A percentile compares a stretch with the other conserved stretches of the same genome.
Evolutionary conservation across 1,284 basidiomycete genomes (phyloP).

Genomic region (Agaricales sp.): DNA sequence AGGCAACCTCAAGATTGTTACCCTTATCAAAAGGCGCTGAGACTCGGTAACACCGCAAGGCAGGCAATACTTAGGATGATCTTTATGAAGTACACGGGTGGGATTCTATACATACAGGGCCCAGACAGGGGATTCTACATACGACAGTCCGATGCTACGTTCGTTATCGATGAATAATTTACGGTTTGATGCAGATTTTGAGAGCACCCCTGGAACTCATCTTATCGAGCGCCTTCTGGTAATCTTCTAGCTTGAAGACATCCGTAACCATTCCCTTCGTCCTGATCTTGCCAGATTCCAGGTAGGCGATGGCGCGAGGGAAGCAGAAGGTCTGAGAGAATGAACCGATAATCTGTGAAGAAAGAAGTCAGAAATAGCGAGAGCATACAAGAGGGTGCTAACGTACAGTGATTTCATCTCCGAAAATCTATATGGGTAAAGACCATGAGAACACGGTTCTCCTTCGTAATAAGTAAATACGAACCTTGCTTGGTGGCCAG

Average conservation of each 20-base stretch:
- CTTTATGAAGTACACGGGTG: too few species aligned
- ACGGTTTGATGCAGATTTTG: conserved; percentile 47
- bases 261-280: conserved; percentile 83
- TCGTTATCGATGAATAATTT: too few species aligned
- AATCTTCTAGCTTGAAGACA: conserved; percentile 66
- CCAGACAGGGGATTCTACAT: too few species aligned
- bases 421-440: conserved; percentile 29
- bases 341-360: conserved; percentile 68
- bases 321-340: conserved; percentile 83
- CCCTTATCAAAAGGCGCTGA: too few species aligned
- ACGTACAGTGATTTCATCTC: conserved; percentile 71
- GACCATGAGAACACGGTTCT: background rate
- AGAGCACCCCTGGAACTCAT: conserved; percentile 65
- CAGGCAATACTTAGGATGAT: too few species aligned
- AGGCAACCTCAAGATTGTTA: too few species aligned
- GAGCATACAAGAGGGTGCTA: background rate
- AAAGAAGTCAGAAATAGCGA: conserved; percentile 6
- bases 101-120: too few species aligned
- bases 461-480: background rate
- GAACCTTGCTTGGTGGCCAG: conserved; percentile 62
- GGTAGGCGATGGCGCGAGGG: conserved; percentile 80
- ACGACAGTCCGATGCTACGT: too few species aligned
- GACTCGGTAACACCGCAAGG: too few species aligned
- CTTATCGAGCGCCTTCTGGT: conserved; percentile 75
- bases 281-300: conserved; percentile 75